These are phyloP conservation scores for Periconia digitata DNA, from an alignment of 2,329 filamentous ascomycete genomes.

Conservation along the genomic window DNA sequence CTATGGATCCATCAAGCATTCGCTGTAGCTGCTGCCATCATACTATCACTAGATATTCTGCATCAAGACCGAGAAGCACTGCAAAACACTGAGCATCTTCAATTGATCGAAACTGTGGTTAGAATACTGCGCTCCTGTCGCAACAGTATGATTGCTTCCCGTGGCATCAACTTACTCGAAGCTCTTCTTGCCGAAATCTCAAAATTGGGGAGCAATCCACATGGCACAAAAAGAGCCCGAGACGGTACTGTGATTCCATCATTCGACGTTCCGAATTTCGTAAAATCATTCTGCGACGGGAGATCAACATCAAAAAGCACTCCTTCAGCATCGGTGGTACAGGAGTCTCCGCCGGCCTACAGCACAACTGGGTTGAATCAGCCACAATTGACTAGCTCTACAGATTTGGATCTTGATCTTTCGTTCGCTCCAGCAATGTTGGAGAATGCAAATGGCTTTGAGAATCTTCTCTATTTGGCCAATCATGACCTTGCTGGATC, in stretches of 20 bases:
- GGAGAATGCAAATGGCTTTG: constrained; percentile 1
- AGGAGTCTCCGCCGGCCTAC: neutral
- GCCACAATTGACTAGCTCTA: neutral
- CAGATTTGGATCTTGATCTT: neutral
- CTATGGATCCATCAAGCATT: constrained; percentile 48
- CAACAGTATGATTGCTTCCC: neutral
- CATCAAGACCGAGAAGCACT: constrained; percentile 16
- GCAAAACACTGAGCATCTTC: neutral
- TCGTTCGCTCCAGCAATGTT: neutral
- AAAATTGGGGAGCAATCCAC: neutral
- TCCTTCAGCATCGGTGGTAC: neutral
- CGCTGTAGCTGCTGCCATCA: constrained; percentile 44
- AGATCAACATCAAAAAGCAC: neutral
- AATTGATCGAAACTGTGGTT: neutral
- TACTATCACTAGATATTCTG: constrained; percentile 42
- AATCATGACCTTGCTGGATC: constrained; percentile 2
- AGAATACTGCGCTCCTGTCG: neutral
- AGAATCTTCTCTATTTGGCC: constrained; percentile 3
- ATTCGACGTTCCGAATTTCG: neutral
- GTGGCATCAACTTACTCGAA: neutral
- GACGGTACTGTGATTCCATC: neutral
- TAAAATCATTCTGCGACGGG: neutral
- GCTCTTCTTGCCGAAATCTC: neutral
- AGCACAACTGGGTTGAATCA: neutral
- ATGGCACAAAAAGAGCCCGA: neutral